Evolutionary conservation across 1,139 yeast genomes (phyloP), one percentile per base, ranked within the genome.

Genomic region (Suhomyces kunorum): DNA sequence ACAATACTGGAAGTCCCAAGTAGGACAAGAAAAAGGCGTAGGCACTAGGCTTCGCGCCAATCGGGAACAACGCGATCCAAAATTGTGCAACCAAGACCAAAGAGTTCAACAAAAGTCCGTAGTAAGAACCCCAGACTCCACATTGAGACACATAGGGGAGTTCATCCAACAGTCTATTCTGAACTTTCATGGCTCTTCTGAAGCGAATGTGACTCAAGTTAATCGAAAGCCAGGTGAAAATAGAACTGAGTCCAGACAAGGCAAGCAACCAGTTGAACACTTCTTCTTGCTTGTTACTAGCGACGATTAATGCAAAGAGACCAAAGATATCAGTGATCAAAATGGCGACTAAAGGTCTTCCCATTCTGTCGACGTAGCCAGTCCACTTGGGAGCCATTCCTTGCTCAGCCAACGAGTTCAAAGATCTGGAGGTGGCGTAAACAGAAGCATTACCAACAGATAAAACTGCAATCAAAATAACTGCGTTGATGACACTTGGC

Each of bases 261-360:
- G 96, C 87, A 58, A 87, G 68, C 55, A 88, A 68, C 96, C 96
- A 88, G 50, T 69, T 71, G 63, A 88, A 88, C 11, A 87, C 87
- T 23, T 70, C 74, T 46, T 76, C 80, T 60, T 85, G 79, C 42
- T 81, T 69, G 16, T 74, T 62, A 34, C 83, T 76, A 25, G 94
- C 87, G 25, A 88, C 88, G 46, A 85, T 68, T 66, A 81, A 87
- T 49, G 87, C 80, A 41, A 87, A 71, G 28, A 85, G 69, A 29
- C 94, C 96, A 56, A 82, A 65, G 26, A 68, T 48, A 36, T 59
- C 57, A 16, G 66, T 62, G 24, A 60, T 51, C 25, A 59, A 39
- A 40, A 63, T 60, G 5, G 66, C 68, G 14, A 52, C 66, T 39
- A 62, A 53, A 7, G 68, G 68, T 45, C 67, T 56, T 15, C 67